Conservation (phyloP, 306 rosid genomes). For the Cucurbita moschata region DNA sequence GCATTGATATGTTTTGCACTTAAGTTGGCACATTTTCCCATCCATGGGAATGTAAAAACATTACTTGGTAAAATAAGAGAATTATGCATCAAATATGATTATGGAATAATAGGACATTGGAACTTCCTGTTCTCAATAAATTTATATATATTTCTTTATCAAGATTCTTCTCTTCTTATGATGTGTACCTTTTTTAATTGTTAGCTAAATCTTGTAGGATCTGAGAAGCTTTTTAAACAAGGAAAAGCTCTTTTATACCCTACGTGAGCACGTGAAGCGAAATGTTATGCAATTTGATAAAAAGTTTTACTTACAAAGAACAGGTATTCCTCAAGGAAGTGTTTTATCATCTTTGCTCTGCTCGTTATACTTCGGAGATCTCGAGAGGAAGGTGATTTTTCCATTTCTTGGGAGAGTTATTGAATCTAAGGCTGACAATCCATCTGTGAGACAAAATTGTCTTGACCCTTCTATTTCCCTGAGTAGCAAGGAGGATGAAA, state of each 20-base stretch:
- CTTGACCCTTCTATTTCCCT: constrained; percentile 6
- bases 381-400: constrained; percentile 52
- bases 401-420: constrained; percentile 46
- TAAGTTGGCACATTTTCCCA: neutral
- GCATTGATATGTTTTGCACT: neutral
- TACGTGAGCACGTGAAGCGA: constrained; percentile 54
- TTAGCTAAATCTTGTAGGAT: constrained; percentile 25
- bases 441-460: neutral
- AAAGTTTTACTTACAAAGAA: constrained; percentile 57
- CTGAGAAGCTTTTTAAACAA: constrained; percentile 25
- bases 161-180: neutral
- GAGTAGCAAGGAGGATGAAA: constrained; percentile 6
- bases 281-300: constrained; percentile 63
- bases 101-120: neutral
- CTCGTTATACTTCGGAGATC: constrained; percentile 60
- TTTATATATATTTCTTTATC: neutral
- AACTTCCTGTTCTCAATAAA: neutral
- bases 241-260: constrained; percentile 19
- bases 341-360: constrained; percentile 75
- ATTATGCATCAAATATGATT: neutral
- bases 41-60: neutral
- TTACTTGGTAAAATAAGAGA: neutral
- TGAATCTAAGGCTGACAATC: constrained; percentile 13
- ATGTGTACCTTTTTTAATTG: neutral
- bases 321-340: constrained; percentile 93